phyloP scores from a whole-genome alignment of 495 filamentous ascomycete genomes.

The Penicillium manginii region DNA sequence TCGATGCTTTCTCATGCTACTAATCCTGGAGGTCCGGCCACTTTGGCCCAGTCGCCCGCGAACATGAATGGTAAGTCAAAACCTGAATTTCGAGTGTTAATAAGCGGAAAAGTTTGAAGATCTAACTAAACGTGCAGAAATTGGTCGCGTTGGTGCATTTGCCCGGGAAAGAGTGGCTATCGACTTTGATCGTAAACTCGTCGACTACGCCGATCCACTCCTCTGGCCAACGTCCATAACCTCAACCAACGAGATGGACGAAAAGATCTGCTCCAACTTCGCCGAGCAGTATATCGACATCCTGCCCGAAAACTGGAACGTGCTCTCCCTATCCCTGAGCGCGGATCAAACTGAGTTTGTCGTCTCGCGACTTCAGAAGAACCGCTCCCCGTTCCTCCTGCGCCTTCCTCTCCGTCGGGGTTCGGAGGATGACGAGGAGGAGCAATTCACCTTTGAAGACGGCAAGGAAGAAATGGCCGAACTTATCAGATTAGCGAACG shows the following conservation, averaged over 20 bases:
- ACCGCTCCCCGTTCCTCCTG: conserved; percentile 78
- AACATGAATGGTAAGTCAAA: conserved; percentile 45
- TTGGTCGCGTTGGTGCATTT: conserved; percentile 51
- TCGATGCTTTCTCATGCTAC: conserved; percentile 52
- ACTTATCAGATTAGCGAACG: conserved; percentile 78
- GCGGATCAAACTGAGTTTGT: conserved; percentile 80
- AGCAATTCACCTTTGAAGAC: conserved; percentile 79
- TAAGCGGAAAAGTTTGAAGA: background rate
- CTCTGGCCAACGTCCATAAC: conserved; percentile 38
- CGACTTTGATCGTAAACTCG: conserved; percentile 46
- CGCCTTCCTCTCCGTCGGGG: conserved; percentile 82
- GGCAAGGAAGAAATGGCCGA: conserved; percentile 78
- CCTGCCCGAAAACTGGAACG: conserved; percentile 81
- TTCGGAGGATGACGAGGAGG: conserved; percentile 80
- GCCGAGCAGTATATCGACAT: conserved; percentile 56
- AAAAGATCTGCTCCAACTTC: conserved; percentile 38
- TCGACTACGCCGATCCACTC: conserved; percentile 44
- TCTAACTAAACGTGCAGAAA: conserved; percentile 33
- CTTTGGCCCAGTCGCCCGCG: conserved; percentile 44
- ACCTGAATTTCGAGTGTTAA: background rate
- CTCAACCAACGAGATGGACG: conserved; percentile 25
- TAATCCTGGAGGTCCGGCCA: conserved; percentile 30
- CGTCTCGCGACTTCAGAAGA: conserved; percentile 74
- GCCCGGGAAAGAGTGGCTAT: conserved; percentile 49
- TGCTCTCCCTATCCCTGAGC: conserved; percentile 81